phyloP scores from a whole-genome alignment of 345 rosid genomes.

The Eucalyptus paniculata region DNA sequence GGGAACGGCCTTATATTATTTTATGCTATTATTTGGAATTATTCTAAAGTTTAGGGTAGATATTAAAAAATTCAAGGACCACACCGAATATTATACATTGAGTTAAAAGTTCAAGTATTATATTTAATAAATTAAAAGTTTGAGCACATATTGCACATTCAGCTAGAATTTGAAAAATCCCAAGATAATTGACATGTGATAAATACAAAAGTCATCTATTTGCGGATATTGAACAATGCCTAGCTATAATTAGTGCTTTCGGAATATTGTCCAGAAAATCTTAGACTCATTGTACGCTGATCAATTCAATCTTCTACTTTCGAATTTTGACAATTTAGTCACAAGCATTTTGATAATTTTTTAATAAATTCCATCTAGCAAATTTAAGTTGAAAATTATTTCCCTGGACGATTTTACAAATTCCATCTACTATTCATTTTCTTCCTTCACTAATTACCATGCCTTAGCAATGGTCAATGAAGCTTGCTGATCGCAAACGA shows the following conservation, averaged over 20 bases:
- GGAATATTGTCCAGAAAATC: neutral
- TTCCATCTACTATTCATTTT: neutral
- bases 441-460: accelerated
- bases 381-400: neutral
- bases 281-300: accelerated
- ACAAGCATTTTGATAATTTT: accelerated
- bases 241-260: neutral
- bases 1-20: too few species aligned
- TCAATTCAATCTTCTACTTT: neutral
- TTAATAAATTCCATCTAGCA: accelerated
- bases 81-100: accelerated
- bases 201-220: neutral
- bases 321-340: accelerated
- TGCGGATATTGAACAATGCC: accelerated
- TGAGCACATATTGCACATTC: accelerated
- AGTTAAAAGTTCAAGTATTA: accelerated
- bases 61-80: accelerated
- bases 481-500: accelerated
- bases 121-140: neutral
- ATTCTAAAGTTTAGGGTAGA: neutral
- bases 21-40: neutral
- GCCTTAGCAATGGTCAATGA: neutral
- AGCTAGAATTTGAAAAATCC: accelerated
- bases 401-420: neutral
- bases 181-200: neutral